These are phyloP conservation scores for Neonothopanus nambi DNA, from an alignment of 1,284 basidiomycete genomes.

Conservation along the genomic window DNA sequence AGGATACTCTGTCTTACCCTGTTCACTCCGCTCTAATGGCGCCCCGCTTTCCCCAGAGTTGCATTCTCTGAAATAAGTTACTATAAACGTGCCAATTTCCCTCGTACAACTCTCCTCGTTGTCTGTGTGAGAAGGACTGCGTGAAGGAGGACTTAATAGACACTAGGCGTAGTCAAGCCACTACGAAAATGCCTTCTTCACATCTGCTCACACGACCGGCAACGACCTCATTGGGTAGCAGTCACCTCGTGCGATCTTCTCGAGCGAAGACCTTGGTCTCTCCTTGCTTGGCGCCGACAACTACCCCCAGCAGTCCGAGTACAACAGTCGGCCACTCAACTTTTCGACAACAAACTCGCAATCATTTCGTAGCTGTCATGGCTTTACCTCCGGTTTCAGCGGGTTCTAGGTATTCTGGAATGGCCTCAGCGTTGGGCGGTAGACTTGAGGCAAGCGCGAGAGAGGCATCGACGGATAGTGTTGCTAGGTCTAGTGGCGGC, in stretches of 20 bases:
- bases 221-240: not conserved
- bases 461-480: not conserved
- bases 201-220: not conserved
- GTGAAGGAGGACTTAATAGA: not conserved
- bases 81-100: not conserved
- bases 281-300: too few relatives aligned
- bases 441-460: not conserved
- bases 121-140: not conserved
- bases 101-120: not conserved
- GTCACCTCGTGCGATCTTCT: not conserved
- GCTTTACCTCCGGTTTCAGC: not conserved
- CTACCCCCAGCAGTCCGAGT: not conserved
- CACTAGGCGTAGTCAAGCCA: not conserved
- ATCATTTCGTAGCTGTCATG: slow-evolving; percentile 16
- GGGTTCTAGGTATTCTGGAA: not conserved
- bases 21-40: slow-evolving; percentile 5
- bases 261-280: not conserved
- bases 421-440: too few relatives aligned
- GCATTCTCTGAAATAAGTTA: not conserved
- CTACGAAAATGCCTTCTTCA: not conserved
- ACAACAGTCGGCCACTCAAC: not conserved
- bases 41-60: not conserved
- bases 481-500: not conserved
- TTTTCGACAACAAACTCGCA: not conserved
- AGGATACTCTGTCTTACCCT: not conserved